phyloP scores from a whole-genome alignment of 2,329 filamentous ascomycete genomes.

The Elsinoe necatrix region DNA sequence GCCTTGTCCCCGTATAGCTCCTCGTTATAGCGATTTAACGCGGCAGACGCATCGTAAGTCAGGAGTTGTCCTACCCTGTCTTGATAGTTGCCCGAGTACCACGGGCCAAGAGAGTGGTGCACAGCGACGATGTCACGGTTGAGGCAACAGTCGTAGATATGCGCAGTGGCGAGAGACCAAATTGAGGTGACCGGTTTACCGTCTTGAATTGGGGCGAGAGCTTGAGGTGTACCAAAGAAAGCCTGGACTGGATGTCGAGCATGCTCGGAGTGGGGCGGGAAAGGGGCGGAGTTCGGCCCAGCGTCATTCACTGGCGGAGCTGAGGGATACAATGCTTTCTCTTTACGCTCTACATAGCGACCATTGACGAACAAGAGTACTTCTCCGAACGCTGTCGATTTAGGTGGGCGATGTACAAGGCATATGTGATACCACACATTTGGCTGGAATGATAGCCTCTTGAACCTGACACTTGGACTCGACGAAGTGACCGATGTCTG shows the following conservation, averaged over 20 bases:
- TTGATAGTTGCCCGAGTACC: constrained; percentile 94
- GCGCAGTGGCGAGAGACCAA: constrained; percentile 84
- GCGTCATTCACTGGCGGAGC: constrained; percentile 57
- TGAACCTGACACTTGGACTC: constrained; percentile 88
- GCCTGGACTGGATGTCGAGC: constrained; percentile 60
- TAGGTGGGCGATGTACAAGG: constrained; percentile 72
- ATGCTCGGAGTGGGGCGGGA: constrained; percentile 35
- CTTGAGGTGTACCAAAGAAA: constrained; percentile 85
- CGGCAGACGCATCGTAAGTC: constrained; percentile 88
- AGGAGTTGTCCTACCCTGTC: constrained; percentile 93
- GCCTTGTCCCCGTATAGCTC: constrained; percentile 82
- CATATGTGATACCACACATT: constrained; percentile 89
- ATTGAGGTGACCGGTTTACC: constrained; percentile 63
- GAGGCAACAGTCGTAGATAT: constrained; percentile 77
- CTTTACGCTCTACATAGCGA: constrained; percentile 76
- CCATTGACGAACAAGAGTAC: constrained; percentile 87
- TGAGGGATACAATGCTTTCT: constrained; percentile 82
- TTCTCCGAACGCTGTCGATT: constrained; percentile 65
- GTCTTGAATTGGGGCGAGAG: constrained; percentile 69
- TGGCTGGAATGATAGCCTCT: constrained; percentile 66
- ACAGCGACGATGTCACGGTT: constrained; percentile 91
- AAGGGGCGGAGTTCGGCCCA: constrained; percentile 62
- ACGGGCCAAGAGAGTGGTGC: constrained; percentile 77
- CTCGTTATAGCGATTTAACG: constrained; percentile 84
- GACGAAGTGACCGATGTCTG: constrained; percentile 86